Conservation (phyloP, 2,329 filamentous ascomycete genomes). For the Chalaropsis ovoidea region DNA sequence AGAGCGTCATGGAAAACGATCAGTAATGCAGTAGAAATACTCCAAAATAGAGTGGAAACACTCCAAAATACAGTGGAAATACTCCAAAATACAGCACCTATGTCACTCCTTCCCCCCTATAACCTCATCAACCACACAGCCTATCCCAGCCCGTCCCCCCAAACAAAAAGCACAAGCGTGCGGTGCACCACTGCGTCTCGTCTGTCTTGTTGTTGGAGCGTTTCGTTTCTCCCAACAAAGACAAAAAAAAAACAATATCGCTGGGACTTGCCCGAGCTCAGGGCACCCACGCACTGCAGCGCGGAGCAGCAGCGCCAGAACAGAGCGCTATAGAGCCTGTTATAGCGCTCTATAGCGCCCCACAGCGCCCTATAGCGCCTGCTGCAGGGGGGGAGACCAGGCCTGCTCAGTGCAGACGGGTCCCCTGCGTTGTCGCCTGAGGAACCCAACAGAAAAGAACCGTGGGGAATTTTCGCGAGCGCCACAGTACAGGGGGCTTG, state of each 20-base stretch:
- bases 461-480: neutral
- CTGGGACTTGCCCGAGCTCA: constrained; percentile 5
- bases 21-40: no score
- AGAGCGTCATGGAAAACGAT: no score
- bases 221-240: constrained; percentile 12
- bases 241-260: neutral
- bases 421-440: neutral
- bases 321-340: neutral
- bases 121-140: neutral
- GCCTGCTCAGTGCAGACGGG: neutral
- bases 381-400: neutral
- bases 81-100: no score
- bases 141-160: no score
- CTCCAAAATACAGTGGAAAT: no score
- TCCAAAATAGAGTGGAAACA: no score
- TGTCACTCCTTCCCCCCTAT: no score
- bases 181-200: neutral
- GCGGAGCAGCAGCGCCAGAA: neutral
- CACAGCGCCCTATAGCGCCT: neutral
- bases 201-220: neutral
- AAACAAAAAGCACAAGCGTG: neutral
- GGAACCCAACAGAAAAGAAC: constrained; percentile 8
- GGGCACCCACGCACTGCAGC: neutral
- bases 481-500: no score
- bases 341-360: neutral